Evolutionary conservation across 371 early-diverging fungal species (phyloP).

Genomic region (Pancytospora philotis): DNA sequence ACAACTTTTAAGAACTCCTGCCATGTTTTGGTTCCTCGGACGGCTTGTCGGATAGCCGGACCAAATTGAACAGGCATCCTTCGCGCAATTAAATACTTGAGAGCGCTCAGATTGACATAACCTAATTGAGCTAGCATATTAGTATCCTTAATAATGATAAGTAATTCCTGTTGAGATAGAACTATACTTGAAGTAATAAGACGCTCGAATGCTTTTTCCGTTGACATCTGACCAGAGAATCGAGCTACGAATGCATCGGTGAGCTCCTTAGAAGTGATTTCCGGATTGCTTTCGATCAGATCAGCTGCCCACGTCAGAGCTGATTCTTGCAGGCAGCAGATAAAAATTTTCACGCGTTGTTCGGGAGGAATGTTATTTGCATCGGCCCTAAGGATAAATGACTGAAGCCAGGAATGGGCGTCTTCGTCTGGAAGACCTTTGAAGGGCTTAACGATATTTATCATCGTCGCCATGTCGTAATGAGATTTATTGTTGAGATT

Average conservation of each 20-base stretch:
- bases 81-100: neutral
- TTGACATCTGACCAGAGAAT: neutral
- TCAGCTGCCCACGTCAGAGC: neutral
- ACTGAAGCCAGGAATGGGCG: neutral
- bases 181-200: neutral
- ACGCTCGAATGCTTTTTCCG: neutral
- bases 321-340: neutral
- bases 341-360: neutral
- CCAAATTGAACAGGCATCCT: neutral
- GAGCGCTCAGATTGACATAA: neutral
- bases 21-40: neutral
- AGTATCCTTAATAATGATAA: neutral
- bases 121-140: neutral
- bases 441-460: constrained; percentile 8
- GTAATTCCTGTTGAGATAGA: neutral
- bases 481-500: constrained; percentile 2
- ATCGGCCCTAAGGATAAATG: neutral
- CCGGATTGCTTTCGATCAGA: neutral
- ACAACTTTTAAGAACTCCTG: neutral
- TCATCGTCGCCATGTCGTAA: constrained; percentile 12
- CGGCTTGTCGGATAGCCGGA: neutral
- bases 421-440: neutral
- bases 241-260: neutral
- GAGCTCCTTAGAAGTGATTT: neutral
- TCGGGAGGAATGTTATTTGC: neutral